A percentile compares a stretch with the other conserved stretches of the same genome.
Conservation (phyloP, 1,284 basidiomycete genomes). For the Takashimella tepidaria region DNA sequence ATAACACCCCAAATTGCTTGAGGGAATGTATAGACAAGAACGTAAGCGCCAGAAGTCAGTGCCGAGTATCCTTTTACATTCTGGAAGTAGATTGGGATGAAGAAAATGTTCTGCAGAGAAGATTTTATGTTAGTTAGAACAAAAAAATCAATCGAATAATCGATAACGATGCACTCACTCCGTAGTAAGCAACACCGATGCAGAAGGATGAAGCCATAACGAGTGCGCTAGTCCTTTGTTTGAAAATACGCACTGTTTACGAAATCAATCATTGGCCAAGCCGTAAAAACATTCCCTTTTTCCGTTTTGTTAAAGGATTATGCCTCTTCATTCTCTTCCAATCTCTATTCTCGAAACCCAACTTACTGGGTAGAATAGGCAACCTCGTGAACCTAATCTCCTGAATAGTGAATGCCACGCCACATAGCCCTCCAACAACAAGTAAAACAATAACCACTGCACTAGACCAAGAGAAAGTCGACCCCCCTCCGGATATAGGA, state of each 20-base stretch:
- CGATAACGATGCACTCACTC: constrained; percentile 10
- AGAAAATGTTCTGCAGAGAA: constrained; percentile 32
- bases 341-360: constrained; percentile 3
- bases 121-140: too few species aligned
- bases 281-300: too few species aligned
- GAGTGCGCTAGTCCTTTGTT: constrained; percentile 17
- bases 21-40: constrained; percentile 28
- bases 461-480: constrained; percentile 30
- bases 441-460: constrained; percentile 30
- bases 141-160: too few species aligned
- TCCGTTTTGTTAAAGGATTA: too few species aligned
- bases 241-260: constrained; percentile 32
- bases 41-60: constrained; percentile 24
- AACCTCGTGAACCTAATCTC: constrained; percentile 17
- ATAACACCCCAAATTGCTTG: constrained; percentile 21
- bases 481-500: constrained; percentile 37
- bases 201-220: constrained; percentile 27
- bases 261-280: too few species aligned
- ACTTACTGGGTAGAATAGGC: constrained; percentile 33
- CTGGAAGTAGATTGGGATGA: constrained; percentile 33
- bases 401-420: constrained; percentile 18
- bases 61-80: constrained; percentile 30
- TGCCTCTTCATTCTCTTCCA: too few species aligned
- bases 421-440: constrained; percentile 14
- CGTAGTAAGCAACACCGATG: constrained; percentile 36